Evolutionary conservation across 2,329 filamentous ascomycete genomes (phyloP), one percentile per base, ranked within the genome.

Genomic region (Microsporum audouinii): DNA sequence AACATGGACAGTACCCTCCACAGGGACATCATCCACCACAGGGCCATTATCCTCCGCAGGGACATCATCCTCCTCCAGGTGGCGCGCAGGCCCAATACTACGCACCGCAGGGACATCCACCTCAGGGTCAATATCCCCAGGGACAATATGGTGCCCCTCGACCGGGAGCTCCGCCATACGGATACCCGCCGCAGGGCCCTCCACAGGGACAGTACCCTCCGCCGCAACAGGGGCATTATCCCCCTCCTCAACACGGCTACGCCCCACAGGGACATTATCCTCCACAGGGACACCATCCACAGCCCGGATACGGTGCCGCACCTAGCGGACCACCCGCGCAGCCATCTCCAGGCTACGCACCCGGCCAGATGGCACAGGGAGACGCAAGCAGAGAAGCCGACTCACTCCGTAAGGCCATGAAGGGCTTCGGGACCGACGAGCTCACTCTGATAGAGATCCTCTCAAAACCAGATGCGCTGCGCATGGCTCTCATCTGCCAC

Each of bases 361-460:
- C 86, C 0, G 62, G 65, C 39, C 81, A 83, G 23, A 85, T 87
- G 68, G 78, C 82, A 43, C 84, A 87, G 49, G 78, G 81, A 43
- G 84, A 91, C 66, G 84, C 82, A 31, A 79, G 75, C 5, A 75
- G 78, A 36, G 85, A 90, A 65, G 86, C 88, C 0, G 81, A 88
- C 61, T 82, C 79, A 4, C 77, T 92, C 29, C 83, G 88, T 55
- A 80, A 80, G 65, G 88, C 90, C 4, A 94, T 95, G 88, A 94
- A 94, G 73, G 89, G 88, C 0, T 87, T 92, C 62, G 89, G 89
- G 31, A 94, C 89, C 0, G 83, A 95, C 68, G 88, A 95, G 72
- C 86, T 84, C 69, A 73, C 80, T 0, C 76, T 95, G 27, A 90
- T 92, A 64, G 76, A 78, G 3, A 76, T 84, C 2, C 76, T 95